These are phyloP conservation scores for rapeseed (Brassica napus) DNA, from an alignment of 345 rosid species.

Conservation along the genomic window Da-Ae NC_063448.1:48755001-48755500, in stretches of 20 bases:
- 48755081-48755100: neutral
- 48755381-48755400: neutral
- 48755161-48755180: slow-evolving; percentile 46
- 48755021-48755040: neutral
- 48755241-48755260: slow-evolving; percentile 81
- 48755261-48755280: slow-evolving; percentile 66
- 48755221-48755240: slow-evolving; percentile 79
- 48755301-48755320: slow-evolving; percentile 72
- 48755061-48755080: neutral
- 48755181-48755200: slow-evolving; percentile 50
- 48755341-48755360: slow-evolving; percentile 50
- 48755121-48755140: slow-evolving; percentile 40
- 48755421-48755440: neutral
- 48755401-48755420: neutral
- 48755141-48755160: slow-evolving; percentile 44
- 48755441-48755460: neutral
- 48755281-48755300: slow-evolving; percentile 56
- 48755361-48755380: neutral
- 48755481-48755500: slow-evolving; percentile 53
- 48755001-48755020: neutral
- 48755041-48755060: neutral
- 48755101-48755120: neutral
- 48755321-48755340: slow-evolving; percentile 92
- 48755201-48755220: slow-evolving; percentile 57
- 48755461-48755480: slow-evolving; percentile 17